Conservation (phyloP, 495 filamentous ascomycete species). For the Trichoderma orchidacearum region DNA sequence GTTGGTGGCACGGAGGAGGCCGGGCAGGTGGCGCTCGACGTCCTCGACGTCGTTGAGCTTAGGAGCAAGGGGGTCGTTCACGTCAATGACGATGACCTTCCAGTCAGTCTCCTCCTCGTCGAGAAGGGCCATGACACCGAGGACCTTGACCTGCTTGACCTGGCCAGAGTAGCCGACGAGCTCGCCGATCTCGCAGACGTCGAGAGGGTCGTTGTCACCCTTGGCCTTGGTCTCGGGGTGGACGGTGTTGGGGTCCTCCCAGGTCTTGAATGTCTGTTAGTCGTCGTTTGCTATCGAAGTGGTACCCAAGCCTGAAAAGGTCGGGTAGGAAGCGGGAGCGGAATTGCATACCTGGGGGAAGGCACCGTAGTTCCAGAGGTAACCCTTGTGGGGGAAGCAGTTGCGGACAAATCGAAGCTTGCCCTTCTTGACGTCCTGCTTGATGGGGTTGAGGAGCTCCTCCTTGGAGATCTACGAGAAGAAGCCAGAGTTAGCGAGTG, state of each 20-base stretch:
- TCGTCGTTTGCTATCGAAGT: not conserved
- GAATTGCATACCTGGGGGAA: slow-evolving; percentile 70
- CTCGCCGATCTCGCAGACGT: slow-evolving; percentile 99
- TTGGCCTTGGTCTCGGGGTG: slow-evolving; percentile 99
- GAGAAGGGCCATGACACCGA: slow-evolving; percentile 97
- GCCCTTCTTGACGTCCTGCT: slow-evolving; percentile 82
- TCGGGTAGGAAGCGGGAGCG: not conserved
- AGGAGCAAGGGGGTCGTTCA: slow-evolving; percentile 90
- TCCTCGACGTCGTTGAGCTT: slow-evolving; percentile 99
- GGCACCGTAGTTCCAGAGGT: slow-evolving; percentile 99
- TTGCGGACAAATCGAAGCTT: slow-evolving; percentile 97
- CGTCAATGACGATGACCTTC: slow-evolving; percentile 99
- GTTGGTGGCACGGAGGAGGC: slow-evolving; percentile 92
- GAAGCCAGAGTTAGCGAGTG: slow-evolving; percentile 9
- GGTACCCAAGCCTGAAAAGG: not conserved
- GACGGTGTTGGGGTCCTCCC: slow-evolving; percentile 91
- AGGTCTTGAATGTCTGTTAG: slow-evolving; percentile 48
- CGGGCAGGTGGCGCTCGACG: slow-evolving; percentile 95
- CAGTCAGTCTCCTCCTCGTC: slow-evolving; percentile 99
- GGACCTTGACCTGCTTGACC: slow-evolving; percentile 98
- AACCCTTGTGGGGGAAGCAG: slow-evolving; percentile 99
- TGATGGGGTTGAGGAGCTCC: slow-evolving; percentile 92
- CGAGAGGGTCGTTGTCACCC: slow-evolving; percentile 98
- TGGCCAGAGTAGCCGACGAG: slow-evolving; percentile 88
- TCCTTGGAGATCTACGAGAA: slow-evolving; percentile 82